Evolutionary conservation across 305 asterid species (phyloP).

Genomic region (Ajuga reptans): DNA sequence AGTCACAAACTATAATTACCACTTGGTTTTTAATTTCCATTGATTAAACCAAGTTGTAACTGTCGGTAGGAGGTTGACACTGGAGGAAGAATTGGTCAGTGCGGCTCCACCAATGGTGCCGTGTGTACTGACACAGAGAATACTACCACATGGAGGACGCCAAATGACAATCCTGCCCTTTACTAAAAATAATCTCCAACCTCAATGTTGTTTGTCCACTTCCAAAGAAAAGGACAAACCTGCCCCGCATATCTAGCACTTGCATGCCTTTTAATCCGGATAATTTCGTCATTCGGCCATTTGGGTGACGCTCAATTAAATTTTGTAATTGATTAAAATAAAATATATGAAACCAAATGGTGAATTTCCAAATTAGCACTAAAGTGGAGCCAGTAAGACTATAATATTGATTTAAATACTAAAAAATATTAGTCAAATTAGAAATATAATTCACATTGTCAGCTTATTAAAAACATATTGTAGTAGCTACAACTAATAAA

Average conservation of each 20-base stretch:
- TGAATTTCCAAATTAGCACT: no score
- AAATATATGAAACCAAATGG: no score
- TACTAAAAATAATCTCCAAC: background rate
- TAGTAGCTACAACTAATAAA: constrained; percentile 14
- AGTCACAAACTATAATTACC: no score
- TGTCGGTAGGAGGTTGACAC: constrained; percentile 38
- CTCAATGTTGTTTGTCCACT: background rate
- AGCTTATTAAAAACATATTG: no score
- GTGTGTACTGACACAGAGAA: constrained; percentile 24
- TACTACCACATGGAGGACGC: constrained; percentile 33
- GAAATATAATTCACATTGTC: no score
- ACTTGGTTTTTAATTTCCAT: no score
- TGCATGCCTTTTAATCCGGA: constrained; percentile 34
- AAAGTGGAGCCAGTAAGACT: no score
- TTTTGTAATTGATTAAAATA: no score
- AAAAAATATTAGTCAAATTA: no score
- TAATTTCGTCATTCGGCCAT: no score
- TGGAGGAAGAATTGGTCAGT: background rate
- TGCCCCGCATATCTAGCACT: constrained; percentile 30
- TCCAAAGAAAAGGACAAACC: constrained; percentile 36
- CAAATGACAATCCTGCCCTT: constrained; percentile 31
- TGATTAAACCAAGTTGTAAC: background rate
- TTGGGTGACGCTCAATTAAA: no score
- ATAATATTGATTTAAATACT: no score
- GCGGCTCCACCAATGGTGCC: constrained; percentile 27